phyloP scores from a whole-genome alignment of 805 yeast genomes.

The Wickerhamiella brachini region DNA sequence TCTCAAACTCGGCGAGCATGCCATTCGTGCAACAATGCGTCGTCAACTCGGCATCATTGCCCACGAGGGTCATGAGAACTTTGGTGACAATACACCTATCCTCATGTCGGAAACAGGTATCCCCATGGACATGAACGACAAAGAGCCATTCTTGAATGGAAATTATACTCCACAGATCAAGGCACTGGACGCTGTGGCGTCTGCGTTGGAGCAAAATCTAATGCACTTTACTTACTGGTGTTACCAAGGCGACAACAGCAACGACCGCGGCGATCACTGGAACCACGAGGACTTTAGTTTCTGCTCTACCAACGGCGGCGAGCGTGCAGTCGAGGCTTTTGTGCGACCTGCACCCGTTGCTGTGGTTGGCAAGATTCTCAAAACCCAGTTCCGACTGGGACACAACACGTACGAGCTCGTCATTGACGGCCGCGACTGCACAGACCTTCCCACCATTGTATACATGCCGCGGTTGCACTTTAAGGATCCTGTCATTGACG shows the following conservation, averaged over 20 bases:
- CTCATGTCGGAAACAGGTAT: constrained; percentile 83
- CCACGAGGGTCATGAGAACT: constrained; percentile 39
- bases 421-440: constrained; percentile 6
- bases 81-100: constrained; percentile 55
- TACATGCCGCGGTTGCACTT: constrained; percentile 61
- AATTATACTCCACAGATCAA: constrained; percentile 54
- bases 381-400: constrained; percentile 12
- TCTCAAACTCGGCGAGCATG: constrained; percentile 49
- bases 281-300: constrained; percentile 84
- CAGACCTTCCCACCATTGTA: constrained; percentile 32
- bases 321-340: constrained; percentile 53
- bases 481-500: not conserved
- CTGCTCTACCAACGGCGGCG: constrained; percentile 42
- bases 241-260: constrained; percentile 55
- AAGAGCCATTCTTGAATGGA: constrained; percentile 48
- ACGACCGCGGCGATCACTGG: constrained; percentile 82
- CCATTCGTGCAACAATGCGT: constrained; percentile 53
- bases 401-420: constrained; percentile 9
- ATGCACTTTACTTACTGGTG: constrained; percentile 76
- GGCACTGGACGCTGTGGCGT: constrained; percentile 68
- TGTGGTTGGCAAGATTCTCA: constrained; percentile 10
- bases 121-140: constrained; percentile 87
- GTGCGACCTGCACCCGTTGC: constrained; percentile 58
- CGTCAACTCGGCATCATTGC: constrained; percentile 53
- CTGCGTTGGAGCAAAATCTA: constrained; percentile 59